Percentiles rank a stretch among this genome's conserved stretches.
Conservation (phyloP, 2,329 filamentous ascomycete species). For the Neonectria ditissima region DNA sequence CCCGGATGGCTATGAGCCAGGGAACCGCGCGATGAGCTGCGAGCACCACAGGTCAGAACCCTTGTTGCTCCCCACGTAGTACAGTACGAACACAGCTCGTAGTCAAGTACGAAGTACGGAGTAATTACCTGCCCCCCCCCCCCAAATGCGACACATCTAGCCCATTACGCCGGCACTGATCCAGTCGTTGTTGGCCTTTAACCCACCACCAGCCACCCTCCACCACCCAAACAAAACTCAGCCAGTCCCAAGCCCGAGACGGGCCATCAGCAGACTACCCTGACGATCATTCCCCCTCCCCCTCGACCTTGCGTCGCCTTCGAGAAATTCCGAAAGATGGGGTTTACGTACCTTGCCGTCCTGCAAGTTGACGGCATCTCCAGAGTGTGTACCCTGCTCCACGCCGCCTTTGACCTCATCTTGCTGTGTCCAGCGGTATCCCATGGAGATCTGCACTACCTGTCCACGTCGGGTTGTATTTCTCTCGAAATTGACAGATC, state of each 20-base stretch:
- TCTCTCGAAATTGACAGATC: background rate
- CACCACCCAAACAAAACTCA: slow-evolving; percentile 7
- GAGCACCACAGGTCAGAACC: slow-evolving; percentile 2
- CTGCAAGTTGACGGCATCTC: slow-evolving; percentile 23
- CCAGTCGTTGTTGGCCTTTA: background rate
- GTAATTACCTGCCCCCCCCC: background rate
- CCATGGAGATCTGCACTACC: background rate
- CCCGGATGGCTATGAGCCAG: background rate
- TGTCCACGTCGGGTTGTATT: too few relatives aligned
- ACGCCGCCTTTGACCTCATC: background rate
- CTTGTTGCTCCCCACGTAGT: background rate
- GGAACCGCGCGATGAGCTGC: background rate
- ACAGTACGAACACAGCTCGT: background rate
- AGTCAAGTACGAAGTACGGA: too few relatives aligned
- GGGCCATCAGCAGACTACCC: slow-evolving; percentile 31
- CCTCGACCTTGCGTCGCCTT: slow-evolving; percentile 11
- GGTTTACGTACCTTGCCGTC: slow-evolving; percentile 9
- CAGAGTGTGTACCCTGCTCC: background rate
- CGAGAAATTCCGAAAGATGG: slow-evolving; percentile 21
- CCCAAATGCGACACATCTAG: background rate
- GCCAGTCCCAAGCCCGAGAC: slow-evolving; percentile 20
- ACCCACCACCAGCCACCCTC: slow-evolving; percentile 17
- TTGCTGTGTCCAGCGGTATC: background rate
- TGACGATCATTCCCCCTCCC: slow-evolving; percentile 26
- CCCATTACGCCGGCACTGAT: background rate